Evolutionary conservation across 257 asterid genomes (phyloP), one percentile per base, ranked within the genome.

Genomic region (Forsythia suspensa): DNA sequence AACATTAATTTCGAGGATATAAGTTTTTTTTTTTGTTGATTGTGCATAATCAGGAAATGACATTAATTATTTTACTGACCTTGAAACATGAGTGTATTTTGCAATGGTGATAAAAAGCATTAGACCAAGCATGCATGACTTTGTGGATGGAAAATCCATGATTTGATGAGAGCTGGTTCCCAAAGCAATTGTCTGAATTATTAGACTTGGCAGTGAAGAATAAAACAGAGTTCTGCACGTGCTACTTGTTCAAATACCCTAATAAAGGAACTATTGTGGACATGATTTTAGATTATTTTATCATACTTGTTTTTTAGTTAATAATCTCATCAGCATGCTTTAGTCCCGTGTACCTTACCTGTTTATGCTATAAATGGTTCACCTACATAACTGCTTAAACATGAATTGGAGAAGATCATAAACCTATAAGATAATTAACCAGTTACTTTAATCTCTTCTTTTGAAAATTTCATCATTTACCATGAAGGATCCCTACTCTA

Each of bases 401-500:
- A 12, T 63, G 77, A 72, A 75, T 39, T 72, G 67, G 66, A 73
- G 70, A 77, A 38, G 8, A 78, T 59, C 57, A n/a, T 73, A 1
- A 18, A 8, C 68, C 38, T 51, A 34, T 38, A 59, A n/a, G 15
- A 38, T 36, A 59, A 41, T 34, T 41, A 16, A 51, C 36, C 10
- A 15, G 24, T 41, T 11, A 34, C 66, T 6, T 57, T 6, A 13
- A 1, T 44, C 15, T 70, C 44, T 74, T 39, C 59, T 72, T 29
- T 29, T 79, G 65, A 39, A 65, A 70, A 63, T 40, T 43, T 70
- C 71, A 79, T 70, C 80, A 44, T 81, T 73, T 83, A 44, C 71
- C 13, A 37, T 85, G 41, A 77, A 96, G 99, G 90, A 78, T 92
- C 76, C 99, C 99, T 71, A 89, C 82, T 13, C 72, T 92, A 51